A percentile compares a stretch with the other conserved stretches of the same genome.
Evolutionary conservation across 2,329 filamentous ascomycete species (phyloP).

Genomic region (Sclerotinia borealis): DNA sequence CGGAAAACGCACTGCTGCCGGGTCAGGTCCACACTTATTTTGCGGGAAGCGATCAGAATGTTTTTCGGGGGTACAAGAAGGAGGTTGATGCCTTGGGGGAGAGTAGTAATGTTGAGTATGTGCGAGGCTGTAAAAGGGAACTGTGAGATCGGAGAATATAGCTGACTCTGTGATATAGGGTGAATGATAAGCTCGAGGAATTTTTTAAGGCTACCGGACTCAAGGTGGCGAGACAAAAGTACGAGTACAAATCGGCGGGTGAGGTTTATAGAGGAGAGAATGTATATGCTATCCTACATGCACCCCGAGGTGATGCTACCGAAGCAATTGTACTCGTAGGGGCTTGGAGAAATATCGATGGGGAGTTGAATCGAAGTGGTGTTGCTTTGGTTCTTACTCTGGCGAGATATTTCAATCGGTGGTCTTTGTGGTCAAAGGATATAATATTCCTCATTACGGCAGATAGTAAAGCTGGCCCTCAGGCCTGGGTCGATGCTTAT

Average conservation of each 20-base stretch:
- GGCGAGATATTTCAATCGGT: constrained; percentile 91
- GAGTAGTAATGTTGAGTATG: constrained; percentile 48
- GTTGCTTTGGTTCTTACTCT: constrained; percentile 81
- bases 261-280: constrained; percentile 75
- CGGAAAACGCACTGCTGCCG: constrained; percentile 90
- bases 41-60: constrained; percentile 88
- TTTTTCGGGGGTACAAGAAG: constrained; percentile 83
- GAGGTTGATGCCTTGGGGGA: constrained; percentile 64
- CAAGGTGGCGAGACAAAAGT: constrained; percentile 83
- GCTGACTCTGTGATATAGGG: constrained; percentile 34
- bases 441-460: constrained; percentile 87
- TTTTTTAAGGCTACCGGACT: constrained; percentile 75
- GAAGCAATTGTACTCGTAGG: constrained; percentile 92
- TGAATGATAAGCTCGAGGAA: constrained; percentile 65
- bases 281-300: constrained; percentile 87
- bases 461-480: constrained; percentile 82
- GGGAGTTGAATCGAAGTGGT: constrained; percentile 76
- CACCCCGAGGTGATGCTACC: constrained; percentile 89
- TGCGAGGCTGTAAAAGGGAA: neutral
- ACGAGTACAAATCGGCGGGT: constrained; percentile 75
- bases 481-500: constrained; percentile 97
- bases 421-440: constrained; percentile 98
- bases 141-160: constrained; percentile 32
- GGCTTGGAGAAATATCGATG: constrained; percentile 78
- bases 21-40: constrained; percentile 99